Evolutionary conservation across 1,284 basidiomycete species (phyloP).

Genomic region (Ustilago bromivora): DNA sequence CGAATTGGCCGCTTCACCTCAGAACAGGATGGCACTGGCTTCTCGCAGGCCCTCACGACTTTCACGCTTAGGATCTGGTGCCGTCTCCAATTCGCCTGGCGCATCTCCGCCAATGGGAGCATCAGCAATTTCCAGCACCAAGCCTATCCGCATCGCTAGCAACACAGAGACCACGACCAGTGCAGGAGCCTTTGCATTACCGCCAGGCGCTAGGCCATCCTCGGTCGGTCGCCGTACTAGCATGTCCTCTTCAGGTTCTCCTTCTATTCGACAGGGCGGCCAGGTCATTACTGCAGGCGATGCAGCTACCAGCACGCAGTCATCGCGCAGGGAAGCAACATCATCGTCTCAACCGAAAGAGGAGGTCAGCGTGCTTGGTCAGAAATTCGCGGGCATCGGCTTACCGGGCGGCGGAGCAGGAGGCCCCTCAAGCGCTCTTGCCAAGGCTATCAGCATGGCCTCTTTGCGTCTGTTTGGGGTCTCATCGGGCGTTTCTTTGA

Average conservation of each 20-base stretch:
- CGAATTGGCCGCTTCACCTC: conserved; percentile 62
- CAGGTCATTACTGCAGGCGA: conserved; percentile 42
- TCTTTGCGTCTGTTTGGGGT: conserved; percentile 90
- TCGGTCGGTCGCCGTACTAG: conserved; percentile 48
- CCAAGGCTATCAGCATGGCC: conserved; percentile 86
- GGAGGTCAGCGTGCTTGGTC: conserved; percentile 47
- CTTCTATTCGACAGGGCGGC: conserved; percentile 41
- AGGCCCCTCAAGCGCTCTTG: conserved; percentile 70
- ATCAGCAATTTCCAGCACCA: conserved; percentile 13
- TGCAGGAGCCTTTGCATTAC: conserved; percentile 57
- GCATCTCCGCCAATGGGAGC: conserved; percentile 27
- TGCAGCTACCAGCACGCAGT: conserved; percentile 31
- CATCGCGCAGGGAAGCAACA: conserved; percentile 24
- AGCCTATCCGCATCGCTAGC: conserved; percentile 29
- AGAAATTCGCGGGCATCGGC: conserved; percentile 36
- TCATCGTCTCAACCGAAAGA: conserved; percentile 24
- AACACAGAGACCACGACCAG: conserved; percentile 16
- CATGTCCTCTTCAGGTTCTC: conserved; percentile 49
- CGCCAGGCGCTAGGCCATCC: conserved; percentile 50
- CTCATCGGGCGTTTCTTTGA: conserved; percentile 70
- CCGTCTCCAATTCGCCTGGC: conserved; percentile 15
- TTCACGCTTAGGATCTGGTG: conserved; percentile 42
- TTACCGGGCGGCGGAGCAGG: conserved; percentile 17
- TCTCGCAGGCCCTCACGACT: conserved; percentile 53
- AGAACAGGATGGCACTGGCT: conserved; percentile 26